Base-by-base conservation (phyloP, 2,329 filamentous ascomycete genomes). In the Fusarium mangiferae region DNA sequence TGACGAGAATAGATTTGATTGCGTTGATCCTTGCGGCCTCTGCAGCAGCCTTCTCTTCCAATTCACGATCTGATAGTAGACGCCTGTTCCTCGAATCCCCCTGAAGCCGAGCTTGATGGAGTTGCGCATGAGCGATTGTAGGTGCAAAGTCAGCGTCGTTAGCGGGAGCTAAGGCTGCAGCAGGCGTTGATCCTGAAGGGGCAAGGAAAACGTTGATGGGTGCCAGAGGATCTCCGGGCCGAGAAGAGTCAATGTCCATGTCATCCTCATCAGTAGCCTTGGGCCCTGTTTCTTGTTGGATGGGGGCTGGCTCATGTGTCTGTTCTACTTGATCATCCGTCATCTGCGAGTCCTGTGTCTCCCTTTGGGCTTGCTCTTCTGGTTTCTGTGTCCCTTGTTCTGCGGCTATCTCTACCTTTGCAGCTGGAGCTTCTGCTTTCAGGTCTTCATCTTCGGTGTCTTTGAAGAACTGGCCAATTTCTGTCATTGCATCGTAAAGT, bases 21-120 rank as follows among this genome's bases (percentile, higher is more conserved):
- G 89, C 87, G 10, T 91, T 88, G 3, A 95, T 84, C 72, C 87
- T 91, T 36, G 91, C 90, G 52, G 89, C 88, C 59, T 92, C 90
- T 28, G 89, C 91, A 10, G 89, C 86, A 39, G 90, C 91, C 73
- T 91, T 90, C 30, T 91, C 91, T 41, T 91, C 92, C 17, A 97
- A 85, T 80, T 98, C 96, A 39, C 90, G 90, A 82, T 98, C 95
- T 2, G 94, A 97, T 11, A 90, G 90, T 2, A 98, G 89, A 26
- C 94, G 91, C 71, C 89, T 91, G 81, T 97, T 97, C 68, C 91
- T 90, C 6, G 89, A 86, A 51, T 85, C 86, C 39, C 87, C 84
- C 61, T 88, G 85, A 3, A 96, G 87, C 6, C 90, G 87, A 18
- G 89, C 87, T 83, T 96, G 95, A 82, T 92, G 93, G 42, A 90